Evolutionary conservation across 108 stramenopile species (phyloP), one percentile per base, ranked within the genome.

Genomic region (Skeletonema costatum): DNA sequence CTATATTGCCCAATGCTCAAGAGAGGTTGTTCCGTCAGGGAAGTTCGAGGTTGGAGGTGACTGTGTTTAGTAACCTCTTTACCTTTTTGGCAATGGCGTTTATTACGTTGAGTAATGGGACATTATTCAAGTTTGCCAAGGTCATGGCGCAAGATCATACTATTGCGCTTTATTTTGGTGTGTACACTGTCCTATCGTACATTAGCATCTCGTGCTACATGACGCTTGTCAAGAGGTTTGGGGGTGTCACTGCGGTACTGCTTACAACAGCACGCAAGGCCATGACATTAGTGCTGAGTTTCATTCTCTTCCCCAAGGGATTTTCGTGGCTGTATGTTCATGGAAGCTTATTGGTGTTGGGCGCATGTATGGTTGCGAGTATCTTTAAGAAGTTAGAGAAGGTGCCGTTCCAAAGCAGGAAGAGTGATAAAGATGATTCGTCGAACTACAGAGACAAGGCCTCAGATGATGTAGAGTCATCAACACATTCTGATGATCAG

Each of bases 161-260:
- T 0, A 31, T 68, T 29, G 63, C 64, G 16, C 64, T 70, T 38
- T 83, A 83, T 38, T 64, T 79, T 32, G 82, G 82, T 16, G 36
- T 83, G 31, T 56, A 72, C 29, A 71, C 46, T 70, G 80, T 50
- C 74, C 79, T 32, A 33, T 67, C 41, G 64, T 84, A 35, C 63
- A 75, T 58, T 78, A 75, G 63, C 46, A 74, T 41, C 60, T 70
- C 32, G 5, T 79, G 83, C 19, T 90, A 92, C 73, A 92, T 92
- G 91, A 81, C 76, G 16, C 44, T 91, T 21, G 82, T 92, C 39
- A 90, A 92, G 78, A 80, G 86, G 46, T 92, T 91, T 67, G 78
- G 78, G n/a, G 83, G 83, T 31, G 83, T 84, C 12, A 56, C 76
- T 21, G 83, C 68, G 1, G 83, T 80, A 12, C 41, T 83, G 13